Evolutionary conservation across 129 eudicot genomes (phyloP).

Genomic region (Lonicera japonica): DNA sequence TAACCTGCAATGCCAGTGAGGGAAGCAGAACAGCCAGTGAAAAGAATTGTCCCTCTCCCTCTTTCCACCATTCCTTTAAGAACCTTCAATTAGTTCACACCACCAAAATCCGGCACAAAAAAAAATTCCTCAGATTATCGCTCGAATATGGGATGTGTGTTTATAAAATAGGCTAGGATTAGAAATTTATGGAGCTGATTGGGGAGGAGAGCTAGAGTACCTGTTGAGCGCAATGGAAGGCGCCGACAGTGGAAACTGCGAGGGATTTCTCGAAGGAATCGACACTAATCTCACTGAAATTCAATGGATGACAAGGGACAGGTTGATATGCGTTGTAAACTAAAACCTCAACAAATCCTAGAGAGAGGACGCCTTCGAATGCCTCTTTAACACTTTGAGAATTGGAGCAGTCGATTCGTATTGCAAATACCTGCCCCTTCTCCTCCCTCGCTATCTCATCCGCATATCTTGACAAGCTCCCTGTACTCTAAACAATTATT

Average conservation of each 20-base stretch:
- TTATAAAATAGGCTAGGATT: no score
- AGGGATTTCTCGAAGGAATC: slow-evolving; percentile 63
- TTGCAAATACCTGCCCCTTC: slow-evolving; percentile 78
- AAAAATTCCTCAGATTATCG: no score
- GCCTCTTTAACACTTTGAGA: slow-evolving; percentile 66
- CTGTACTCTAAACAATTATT: slow-evolving; percentile 20
- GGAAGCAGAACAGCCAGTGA: slow-evolving; percentile 85
- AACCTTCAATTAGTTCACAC: no score
- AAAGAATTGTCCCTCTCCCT: slow-evolving; percentile 79
- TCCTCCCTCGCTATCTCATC: slow-evolving; percentile 87
- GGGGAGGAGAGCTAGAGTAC: slow-evolving; percentile 18
- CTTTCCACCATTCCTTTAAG: slow-evolving; percentile 86
- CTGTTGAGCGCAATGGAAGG: slow-evolving; percentile 86
- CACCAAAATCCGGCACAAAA: no score
- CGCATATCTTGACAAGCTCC: slow-evolving; percentile 63
- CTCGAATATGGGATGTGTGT: no score
- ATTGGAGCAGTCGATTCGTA: slow-evolving; percentile 81
- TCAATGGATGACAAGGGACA: slow-evolving; percentile 36
- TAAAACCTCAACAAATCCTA: slow-evolving; percentile 79
- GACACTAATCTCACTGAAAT: slow-evolving; percentile 50
- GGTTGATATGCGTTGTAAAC: slow-evolving; percentile 80
- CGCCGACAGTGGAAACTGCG: slow-evolving; percentile 73
- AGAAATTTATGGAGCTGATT: no score
- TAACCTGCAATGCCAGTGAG: slow-evolving; percentile 66
- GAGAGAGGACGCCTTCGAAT: slow-evolving; percentile 73